Base-by-base conservation (phyloP, 148 eudicot genomes). In the Limonium bicolor region DNA sequence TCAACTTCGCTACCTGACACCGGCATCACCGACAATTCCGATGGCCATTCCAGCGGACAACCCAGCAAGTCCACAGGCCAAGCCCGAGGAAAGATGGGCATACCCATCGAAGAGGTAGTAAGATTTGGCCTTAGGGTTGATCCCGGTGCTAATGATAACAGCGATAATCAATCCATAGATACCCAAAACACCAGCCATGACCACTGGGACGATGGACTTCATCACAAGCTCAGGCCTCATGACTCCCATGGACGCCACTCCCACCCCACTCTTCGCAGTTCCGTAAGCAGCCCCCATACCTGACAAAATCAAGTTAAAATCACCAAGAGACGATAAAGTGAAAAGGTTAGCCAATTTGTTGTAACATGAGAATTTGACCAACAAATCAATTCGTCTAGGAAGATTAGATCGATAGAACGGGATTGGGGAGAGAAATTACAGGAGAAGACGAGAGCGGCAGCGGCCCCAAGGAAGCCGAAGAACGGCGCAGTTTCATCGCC, bases 401-500 rank as follows among this genome's bases (percentile, higher is more conserved):
- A 14, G 2, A 8, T 20, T 2, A 9, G 35, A 11, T 5, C 18
- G 34, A 27, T 37, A 2, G 28, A 13, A 5, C 3, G 19, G 11
- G 36, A 37, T 0, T 12, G 21, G 58, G 31, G 32, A 22, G 58
- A 25, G 32, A 22, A 20, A 58, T 7, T 71, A 80, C 90, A 76
- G 37, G 90, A 80, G 70, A 80, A 80, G 27, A 80, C 72, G 55
- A 80, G 80, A 22, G 90, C 90, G 2, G 80, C 59, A 36, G 90
- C 90, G 22, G 90, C 88, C n/a, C 88, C 88, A 12, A 80, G 69
- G 37, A 80, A 80, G 50, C 88, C 88, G 65, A 80, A 80, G 58
- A 80, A 80, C 2, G 90, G 90, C 20, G 90, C 90, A 8, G 74
- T 76, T 62, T 80, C 90, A 62, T 80, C 90, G n/a, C 90, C 90